Evolutionary conservation across 1,139 yeast genomes (phyloP), one percentile per base, ranked within the genome.

Genomic region (Wickerhamomyces sp.): DNA sequence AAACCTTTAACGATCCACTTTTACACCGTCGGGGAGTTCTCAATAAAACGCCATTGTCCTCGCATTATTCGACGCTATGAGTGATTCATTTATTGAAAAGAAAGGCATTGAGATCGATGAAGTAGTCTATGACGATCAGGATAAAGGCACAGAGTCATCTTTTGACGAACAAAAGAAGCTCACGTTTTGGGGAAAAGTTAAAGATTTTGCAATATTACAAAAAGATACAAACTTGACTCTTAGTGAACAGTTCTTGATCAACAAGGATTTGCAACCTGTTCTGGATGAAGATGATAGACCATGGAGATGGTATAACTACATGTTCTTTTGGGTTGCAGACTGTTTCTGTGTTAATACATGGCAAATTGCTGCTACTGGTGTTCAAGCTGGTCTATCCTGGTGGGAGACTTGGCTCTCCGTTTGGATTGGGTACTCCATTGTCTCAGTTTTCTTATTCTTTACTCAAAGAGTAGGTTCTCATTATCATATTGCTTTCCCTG

Each of bases 351-450:
- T 87, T 50, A 85, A 83, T 54, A 85, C 95, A 10, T 86, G 93
- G 89, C 89, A 84, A 62, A 85, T 87, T 51, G 95, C 94, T 6
- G 78, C 91, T 4, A 81, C 93, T 1, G 93, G 94, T 45, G 80
- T 81, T 40, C 66, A 66, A 36, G 70, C 73, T 27, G 91, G 91
- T 7, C 64, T 86, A 61, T 75, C 79, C 14, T 85, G 94, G 94
- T 86, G 94, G 93, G 88, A 78, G 57, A 78, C 84, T 13, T 86
- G 95, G 94, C 55, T 85, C 23, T 73, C 91, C 0, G 89, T 86
- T 17, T 84, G 94, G 93, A 47, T 78, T 18, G 87, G 87, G 12
- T 79, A 79, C 55, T 54, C 68, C 23, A 55, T 78, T 34, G 75
- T 78, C 41, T 84, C 82, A 50, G 50, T 70, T 2, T 80, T 81